Conservation (phyloP, 2,329 filamentous ascomycete genomes). For the Arthrobotrys sinensis region DNA sequence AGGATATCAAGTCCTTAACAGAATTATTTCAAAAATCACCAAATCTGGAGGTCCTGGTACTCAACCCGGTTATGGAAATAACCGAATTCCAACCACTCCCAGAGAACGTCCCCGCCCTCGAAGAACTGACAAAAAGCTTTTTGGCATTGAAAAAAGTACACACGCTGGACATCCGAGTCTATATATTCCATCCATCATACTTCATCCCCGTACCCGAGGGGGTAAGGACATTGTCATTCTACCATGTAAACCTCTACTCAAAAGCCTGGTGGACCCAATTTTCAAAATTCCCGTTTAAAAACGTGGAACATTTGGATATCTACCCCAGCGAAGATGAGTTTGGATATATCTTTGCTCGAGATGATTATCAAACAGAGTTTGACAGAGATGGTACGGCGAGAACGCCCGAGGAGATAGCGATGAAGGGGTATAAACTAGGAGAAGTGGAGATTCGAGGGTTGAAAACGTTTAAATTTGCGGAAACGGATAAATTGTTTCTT, state of each 20-base stretch:
- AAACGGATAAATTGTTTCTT: constrained; percentile 9
- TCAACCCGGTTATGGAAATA: constrained; percentile 23
- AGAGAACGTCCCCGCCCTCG: background rate
- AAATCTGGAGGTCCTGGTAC: background rate
- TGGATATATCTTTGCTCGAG: constrained; percentile 8
- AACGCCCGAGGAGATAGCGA: constrained; percentile 8
- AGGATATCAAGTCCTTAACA: background rate
- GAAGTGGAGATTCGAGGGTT: constrained; percentile 1
- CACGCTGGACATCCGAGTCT: constrained; percentile 8
- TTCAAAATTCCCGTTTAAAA: constrained; percentile 10
- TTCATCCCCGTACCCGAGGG: constrained; percentile 6
- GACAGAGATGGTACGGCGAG: background rate
- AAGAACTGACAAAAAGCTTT: background rate
- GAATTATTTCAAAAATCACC: background rate
- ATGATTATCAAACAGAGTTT: background rate
- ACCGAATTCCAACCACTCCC: background rate
- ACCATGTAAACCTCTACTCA: constrained; percentile 20
- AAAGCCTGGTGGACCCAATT: constrained; percentile 21
- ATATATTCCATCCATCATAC: constrained; percentile 19
- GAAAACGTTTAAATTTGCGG: constrained; percentile 17
- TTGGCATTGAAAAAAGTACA: background rate
- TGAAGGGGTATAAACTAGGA: constrained; percentile 4
- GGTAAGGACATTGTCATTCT: constrained; percentile 1
- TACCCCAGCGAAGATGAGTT: constrained; percentile 19
- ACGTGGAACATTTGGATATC: background rate